Conservation (phyloP, 495 filamentous ascomycete species). For the Penicillium goetzii region DNA sequence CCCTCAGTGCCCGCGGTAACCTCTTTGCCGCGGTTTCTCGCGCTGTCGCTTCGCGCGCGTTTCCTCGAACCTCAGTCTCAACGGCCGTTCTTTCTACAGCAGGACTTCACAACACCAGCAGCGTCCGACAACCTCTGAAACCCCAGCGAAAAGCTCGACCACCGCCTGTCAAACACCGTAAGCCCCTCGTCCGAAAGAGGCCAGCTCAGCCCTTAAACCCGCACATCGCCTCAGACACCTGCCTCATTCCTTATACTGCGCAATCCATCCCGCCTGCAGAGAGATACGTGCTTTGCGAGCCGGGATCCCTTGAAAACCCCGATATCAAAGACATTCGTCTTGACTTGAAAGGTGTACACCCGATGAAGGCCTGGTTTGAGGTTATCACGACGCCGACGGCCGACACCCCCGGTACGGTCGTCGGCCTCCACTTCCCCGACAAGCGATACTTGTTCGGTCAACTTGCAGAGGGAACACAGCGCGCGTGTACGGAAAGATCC, state of each 20-base stretch:
- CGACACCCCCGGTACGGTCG: conserved; percentile 80
- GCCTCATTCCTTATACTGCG: conserved; percentile 19
- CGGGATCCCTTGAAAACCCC: conserved; percentile 15
- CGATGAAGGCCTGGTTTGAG: conserved; percentile 73
- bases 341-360: conserved; percentile 13
- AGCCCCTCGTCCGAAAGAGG: background rate
- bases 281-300: conserved; percentile 38
- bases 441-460: conserved; percentile 89
- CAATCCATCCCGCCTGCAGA: background rate
- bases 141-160: background rate
- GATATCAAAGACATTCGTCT: conserved; percentile 9
- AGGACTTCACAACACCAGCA: conserved; percentile 18
- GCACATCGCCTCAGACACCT: conserved; percentile 10
- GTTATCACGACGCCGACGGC: conserved; percentile 82
- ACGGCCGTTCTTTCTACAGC: conserved; percentile 12
- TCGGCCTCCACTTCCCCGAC: conserved; percentile 76
- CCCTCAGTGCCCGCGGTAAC: conserved; percentile 37
- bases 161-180: background rate
- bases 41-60: conserved; percentile 26
- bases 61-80: conserved; percentile 17
- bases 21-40: conserved; percentile 37
- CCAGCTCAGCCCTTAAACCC: conserved; percentile 6
- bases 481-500: conserved; percentile 69
- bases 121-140: background rate
- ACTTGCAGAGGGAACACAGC: conserved; percentile 81